phyloP scores from a whole-genome alignment of 176 grass and related monocot genomes.

The Paspalum vaginatum region DNA sequence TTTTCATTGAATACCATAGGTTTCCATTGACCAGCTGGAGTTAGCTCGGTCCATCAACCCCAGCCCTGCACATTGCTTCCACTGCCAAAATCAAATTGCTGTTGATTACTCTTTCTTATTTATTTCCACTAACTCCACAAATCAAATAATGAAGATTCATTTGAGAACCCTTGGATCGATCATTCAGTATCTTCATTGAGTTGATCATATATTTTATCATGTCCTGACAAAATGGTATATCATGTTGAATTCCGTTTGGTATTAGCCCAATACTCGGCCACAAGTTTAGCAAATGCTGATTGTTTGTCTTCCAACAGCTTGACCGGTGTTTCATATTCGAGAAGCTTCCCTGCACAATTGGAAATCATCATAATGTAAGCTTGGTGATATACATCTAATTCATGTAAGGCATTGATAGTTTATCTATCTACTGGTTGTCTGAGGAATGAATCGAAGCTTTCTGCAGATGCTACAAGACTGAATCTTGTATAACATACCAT shows the following conservation, averaged over 20 bases:
- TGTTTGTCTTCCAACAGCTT: conserved; percentile 74
- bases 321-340: conserved; percentile 85
- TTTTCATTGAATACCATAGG: not conserved
- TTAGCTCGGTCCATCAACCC: conserved; percentile 9
- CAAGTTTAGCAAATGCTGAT: conserved; percentile 92
- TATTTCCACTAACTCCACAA: conserved; percentile 2
- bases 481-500: conserved; percentile 65
- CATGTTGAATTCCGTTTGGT: conserved; percentile 65
- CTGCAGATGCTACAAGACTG: conserved; percentile 2
- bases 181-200: conserved; percentile 17
- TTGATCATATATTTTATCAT: conserved; percentile 8
- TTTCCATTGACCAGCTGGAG: conserved; percentile 12
- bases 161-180: not conserved
- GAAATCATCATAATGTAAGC: conserved; percentile 21
- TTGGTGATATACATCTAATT: not conserved
- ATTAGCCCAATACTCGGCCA: conserved; percentile 93
- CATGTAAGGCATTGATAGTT: conserved; percentile 1
- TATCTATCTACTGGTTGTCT: conserved; percentile 7
- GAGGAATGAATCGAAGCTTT: not conserved
- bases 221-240: conserved; percentile 15
- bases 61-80: not conserved
- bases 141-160: conserved; percentile 15
- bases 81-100: conserved; percentile 9
- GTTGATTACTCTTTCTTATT: not conserved
- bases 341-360: conserved; percentile 64